Evolutionary conservation across 2,329 filamentous ascomycete species (phyloP), one percentile per base, ranked within the genome.

Genomic region (Paraphoma sp.): DNA sequence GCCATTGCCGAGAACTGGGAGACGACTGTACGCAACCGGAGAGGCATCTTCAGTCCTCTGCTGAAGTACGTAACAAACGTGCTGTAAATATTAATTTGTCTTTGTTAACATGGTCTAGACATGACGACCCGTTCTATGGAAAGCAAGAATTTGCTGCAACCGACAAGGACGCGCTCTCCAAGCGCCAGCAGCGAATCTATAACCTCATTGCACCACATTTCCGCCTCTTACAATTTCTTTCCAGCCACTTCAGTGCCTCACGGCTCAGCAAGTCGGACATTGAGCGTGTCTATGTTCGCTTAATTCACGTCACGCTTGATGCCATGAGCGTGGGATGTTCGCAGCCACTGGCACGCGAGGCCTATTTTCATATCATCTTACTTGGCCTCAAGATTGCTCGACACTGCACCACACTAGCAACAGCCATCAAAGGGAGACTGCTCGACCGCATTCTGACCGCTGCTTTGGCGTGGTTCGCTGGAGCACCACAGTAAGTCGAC

Each of bases 1-100:
- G 92, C 96, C 73, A 91, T 98, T 67, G 89, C 90, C 9, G 90
- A 95, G 71, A 91, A 94, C 61, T 99, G 94, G 92, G 94, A 98
- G 76, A 83, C 85, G 54, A 95, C 90, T 4, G 88, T 97, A 45
- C 85, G 91, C 56, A 88, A 86, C 65, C 87, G 86, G 60, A 84
- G 89, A 50, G 95, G 95, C 10, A 83, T 98, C 18, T 99, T 99
- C 78, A 91, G 89, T 71, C 82, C 85, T 33, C 79, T 82, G 7
- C 85, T 96, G 66, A 83, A 85, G 79, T 89, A 77, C 76, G 83
- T 79, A 14, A 14, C 9, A 6, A 12, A 40, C 45, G 3, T 16
- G 44, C 16, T 6, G 14, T 44, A n/a, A n/a, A 6, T 8, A 40
- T 41, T 4, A 36, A 6, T 14, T 16, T 16, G 23, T 44, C 10